Base-by-base conservation (phyloP, 2,329 filamentous ascomycete species). In the Exophiala bonariae region DNA sequence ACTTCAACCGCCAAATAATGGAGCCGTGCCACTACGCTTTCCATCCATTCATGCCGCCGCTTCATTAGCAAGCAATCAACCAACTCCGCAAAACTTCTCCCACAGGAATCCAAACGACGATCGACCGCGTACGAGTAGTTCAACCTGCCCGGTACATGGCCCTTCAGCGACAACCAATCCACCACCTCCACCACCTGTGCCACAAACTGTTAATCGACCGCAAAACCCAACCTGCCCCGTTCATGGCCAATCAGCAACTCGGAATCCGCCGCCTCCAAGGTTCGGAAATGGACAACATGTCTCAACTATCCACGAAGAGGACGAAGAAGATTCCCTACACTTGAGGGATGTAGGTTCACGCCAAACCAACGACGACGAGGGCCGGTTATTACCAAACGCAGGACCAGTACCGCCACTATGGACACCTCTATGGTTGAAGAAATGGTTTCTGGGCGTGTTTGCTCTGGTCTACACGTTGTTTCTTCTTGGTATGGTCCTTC, bases 381-480 rank as follows among this genome's bases (percentile, higher is more conserved):
- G 35, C 8, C 32, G 31, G 40, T 30, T 50, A 20, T 47, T 50
- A 14, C 39, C 38, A 7, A 16, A 32, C 13, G 10, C 41, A 20
- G 49, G 28, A 33, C 48, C 53, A 6, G 34, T 42, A 6, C 50
- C 50, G 26, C 42, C 38, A 2, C 31, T 58, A 11, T 59, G 57
- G 57, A 58, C 54, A 32, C 57, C 55, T 19, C 41, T 55, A 19
- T 59, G 57, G 57, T 36, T 59, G 33, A 48, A 42, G 37, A 49
- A 52, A 32, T 41, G 46, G 45, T 28, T 53, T 19, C 40, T 59
- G 30, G 50, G 34, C 14, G 39, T 55, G 16, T 55, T 59, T 30
- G 49, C 50, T 3, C 11, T 52, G 2, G 33, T 57, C 2, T 53
- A 55, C 31, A 40, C 45, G 3, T 36, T 32, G 3, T 52, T 57